Conservation (phyloP, 1,139 yeast genomes). For the Magnusiomyces paraingens region DNA sequence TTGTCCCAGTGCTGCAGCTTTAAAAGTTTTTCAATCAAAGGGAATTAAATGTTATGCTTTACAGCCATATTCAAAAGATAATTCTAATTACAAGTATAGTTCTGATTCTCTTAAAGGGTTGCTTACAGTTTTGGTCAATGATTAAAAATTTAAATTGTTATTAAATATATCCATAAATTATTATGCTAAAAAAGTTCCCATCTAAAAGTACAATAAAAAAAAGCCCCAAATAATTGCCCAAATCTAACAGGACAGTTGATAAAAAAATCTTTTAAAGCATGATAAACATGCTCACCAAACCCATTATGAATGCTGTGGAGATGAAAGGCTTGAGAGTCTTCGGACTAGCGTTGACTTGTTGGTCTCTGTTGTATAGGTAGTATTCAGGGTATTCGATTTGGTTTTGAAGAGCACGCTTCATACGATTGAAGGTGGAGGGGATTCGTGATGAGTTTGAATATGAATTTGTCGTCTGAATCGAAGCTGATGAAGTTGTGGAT, state of each 20-base stretch:
- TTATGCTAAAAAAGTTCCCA: background rate
- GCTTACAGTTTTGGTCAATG: background rate
- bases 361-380: no score
- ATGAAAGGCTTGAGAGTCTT: no score
- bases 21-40: conserved; percentile 5
- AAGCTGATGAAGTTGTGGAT: background rate
- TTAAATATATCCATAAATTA: background rate
- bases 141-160: background rate
- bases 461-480: background rate
- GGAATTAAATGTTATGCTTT: conserved; percentile 12
- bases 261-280: background rate
- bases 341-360: no score
- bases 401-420: no score
- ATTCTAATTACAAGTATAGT: background rate
- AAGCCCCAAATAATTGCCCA: no score
- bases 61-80: background rate
- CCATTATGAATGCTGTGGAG: no score
- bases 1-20: background rate
- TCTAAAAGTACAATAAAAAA: background rate
- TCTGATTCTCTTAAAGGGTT: background rate
- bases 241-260: background rate
- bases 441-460: no score
- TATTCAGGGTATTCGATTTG: no score
- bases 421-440: no score
- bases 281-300: no score